These are phyloP conservation scores for Vitis rupestris DNA, from an alignment of 164 flowering plant species.

Conservation along the genomic window DNA sequence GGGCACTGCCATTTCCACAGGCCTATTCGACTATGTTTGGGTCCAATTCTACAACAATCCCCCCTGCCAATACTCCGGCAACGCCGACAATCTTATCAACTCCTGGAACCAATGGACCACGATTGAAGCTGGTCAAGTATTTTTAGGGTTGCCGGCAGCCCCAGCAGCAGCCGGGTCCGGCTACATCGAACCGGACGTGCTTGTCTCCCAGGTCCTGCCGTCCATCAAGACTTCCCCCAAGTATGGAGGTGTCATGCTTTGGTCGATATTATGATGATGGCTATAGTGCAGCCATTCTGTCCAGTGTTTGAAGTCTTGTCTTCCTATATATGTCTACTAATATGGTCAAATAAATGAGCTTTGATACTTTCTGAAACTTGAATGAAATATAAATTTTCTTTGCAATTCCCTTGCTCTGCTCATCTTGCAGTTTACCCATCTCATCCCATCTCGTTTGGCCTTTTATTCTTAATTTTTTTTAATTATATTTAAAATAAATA, in stretches of 20 bases:
- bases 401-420: no score
- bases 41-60: conserved; percentile 25
- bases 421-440: no score
- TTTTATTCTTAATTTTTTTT: no score
- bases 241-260: conserved; percentile 28
- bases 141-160: conserved; percentile 21
- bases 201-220: conserved; percentile 9
- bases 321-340: not conserved
- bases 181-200: conserved; percentile 2
- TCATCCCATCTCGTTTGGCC: no score
- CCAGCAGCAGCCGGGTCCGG: conserved; percentile 7
- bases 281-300: conserved; percentile 6
- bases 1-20: not conserved
- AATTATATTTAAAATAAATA: no score
- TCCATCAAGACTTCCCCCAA: conserved; percentile 11
- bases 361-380: no score
- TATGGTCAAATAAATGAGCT: no score
- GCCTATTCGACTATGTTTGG: conserved; percentile 25
- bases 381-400: no score
- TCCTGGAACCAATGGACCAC: conserved; percentile 22
- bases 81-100: not conserved
- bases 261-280: conserved; percentile 16
- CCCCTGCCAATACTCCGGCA: conserved; percentile 2
- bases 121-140: not conserved
- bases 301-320: conserved; percentile 6